A percentile compares a stretch with the other conserved stretches of the same genome.
These are phyloP conservation scores for Petunia secreta DNA, from an alignment of 257 asterid species.

Conservation along the genomic window DNA sequence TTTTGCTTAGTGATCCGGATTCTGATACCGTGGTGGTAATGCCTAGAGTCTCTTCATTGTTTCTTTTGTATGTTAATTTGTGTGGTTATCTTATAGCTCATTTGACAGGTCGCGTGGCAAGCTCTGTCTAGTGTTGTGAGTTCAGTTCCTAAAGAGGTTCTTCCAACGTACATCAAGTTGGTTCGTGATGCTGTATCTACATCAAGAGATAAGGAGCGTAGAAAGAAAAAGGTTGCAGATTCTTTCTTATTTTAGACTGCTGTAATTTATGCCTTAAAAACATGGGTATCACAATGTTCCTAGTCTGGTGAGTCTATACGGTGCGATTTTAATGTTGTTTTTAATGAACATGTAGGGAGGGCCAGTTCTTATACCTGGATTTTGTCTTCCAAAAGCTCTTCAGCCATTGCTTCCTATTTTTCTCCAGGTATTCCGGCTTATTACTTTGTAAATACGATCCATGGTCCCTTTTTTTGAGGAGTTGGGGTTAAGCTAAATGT, in stretches of 20 bases:
- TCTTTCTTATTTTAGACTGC: conserved; percentile 10
- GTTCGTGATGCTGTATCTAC: conserved; percentile 99
- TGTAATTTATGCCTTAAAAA: conserved; percentile 7
- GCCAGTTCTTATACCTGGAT: conserved; percentile 89
- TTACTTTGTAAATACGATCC: not conserved
- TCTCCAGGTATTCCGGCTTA: conserved; percentile 69
- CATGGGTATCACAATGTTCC: conserved; percentile 17
- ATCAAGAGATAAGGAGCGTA: conserved; percentile 90
- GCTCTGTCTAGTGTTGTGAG: conserved; percentile 82
- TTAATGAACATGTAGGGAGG: conserved; percentile 67
- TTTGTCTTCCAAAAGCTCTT: conserved; percentile 97
- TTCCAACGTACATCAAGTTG: conserved; percentile 86
- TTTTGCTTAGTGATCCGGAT: conserved; percentile 88
- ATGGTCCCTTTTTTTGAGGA: not conserved
- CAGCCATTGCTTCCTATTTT: conserved; percentile 90
- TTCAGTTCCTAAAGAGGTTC: conserved; percentile 90
- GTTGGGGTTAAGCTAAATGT: not conserved
- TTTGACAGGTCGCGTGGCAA: conserved; percentile 89
- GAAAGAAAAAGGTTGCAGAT: conserved; percentile 68
- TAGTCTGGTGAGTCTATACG: conserved; percentile 3
- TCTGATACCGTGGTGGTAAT: conserved; percentile 78
- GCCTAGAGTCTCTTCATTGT: conserved; percentile 21
- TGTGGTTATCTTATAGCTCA: conserved; percentile 28
- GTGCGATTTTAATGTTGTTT: conserved; percentile 25
- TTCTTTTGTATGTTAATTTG: conserved; percentile 24